Evolutionary conservation across 345 rosid genomes (phyloP).

Genomic region (Eucalyptus sp.): DNA sequence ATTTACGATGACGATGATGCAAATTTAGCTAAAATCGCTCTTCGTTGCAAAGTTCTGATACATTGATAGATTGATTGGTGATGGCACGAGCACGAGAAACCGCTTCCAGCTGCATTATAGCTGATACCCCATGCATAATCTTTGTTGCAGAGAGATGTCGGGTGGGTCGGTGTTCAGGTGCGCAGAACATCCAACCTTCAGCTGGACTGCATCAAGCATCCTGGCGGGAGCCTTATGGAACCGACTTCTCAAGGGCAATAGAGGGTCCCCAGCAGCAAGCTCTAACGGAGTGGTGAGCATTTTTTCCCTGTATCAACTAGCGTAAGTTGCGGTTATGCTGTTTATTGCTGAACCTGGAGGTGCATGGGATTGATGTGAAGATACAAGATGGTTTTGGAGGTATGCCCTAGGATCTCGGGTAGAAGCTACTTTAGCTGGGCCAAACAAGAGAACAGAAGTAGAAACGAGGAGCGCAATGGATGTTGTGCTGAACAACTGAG

Average conservation of each 20-base stretch:
- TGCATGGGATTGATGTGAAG: background rate
- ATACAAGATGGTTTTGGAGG: background rate
- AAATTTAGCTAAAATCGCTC: background rate
- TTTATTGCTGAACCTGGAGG: background rate
- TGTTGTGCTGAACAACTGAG: background rate
- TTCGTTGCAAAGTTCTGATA: background rate
- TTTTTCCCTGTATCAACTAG: background rate
- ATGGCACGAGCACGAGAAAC: background rate
- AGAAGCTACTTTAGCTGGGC: background rate
- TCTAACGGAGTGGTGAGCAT: background rate
- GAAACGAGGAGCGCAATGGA: slow-evolving; percentile 23
- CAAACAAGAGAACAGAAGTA: slow-evolving; percentile 15
- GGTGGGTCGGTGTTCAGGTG: no score
- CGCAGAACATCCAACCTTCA: background rate
- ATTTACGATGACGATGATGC: background rate
- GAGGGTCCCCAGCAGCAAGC: slow-evolving; percentile 6
- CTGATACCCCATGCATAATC: background rate
- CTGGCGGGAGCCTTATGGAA: slow-evolving; percentile 62
- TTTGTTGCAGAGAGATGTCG: background rate
- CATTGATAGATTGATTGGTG: background rate
- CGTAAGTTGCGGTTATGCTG: background rate
- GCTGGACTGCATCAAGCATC: background rate
- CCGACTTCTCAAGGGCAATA: slow-evolving; percentile 27
- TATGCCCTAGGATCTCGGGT: background rate
- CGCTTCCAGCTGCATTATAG: background rate